Conservation (phyloP, 306 rosid genomes). For the Leucaena leucocephala region DNA sequence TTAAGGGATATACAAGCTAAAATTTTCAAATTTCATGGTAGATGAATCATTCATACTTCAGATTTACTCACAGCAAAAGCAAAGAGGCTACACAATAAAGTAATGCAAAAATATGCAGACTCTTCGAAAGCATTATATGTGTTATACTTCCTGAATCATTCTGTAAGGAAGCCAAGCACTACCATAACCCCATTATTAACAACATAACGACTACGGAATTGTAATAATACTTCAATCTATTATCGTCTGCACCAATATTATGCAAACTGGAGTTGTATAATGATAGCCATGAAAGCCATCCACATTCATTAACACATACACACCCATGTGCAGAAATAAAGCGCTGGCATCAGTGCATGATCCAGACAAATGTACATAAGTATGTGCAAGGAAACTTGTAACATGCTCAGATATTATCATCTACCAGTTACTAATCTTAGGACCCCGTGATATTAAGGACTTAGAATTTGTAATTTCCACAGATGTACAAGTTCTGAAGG, state of each 20-base stretch:
- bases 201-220: not conserved
- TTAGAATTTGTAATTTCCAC: constrained; percentile 13
- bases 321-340: not conserved
- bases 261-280: constrained; percentile 1
- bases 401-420: constrained; percentile 7
- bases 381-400: constrained; percentile 1
- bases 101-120: not conserved
- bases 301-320: not conserved
- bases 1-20: not conserved
- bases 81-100: not conserved
- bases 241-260: not conserved
- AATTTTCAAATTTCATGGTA: constrained; percentile 13
- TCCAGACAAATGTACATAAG: not conserved
- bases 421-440: not conserved
- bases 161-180: not conserved
- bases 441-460: not conserved
- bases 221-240: not conserved
- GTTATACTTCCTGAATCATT: not conserved
- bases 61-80: not conserved
- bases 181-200: constrained; percentile 2
- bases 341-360: not conserved
- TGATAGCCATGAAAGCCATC: not conserved
- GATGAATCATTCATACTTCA: constrained; percentile 1
- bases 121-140: not conserved
- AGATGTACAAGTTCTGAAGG: not conserved